phyloP scores from a whole-genome alignment of 2,329 filamentous ascomycete species.

The Colletotrichum sp. region DNA sequence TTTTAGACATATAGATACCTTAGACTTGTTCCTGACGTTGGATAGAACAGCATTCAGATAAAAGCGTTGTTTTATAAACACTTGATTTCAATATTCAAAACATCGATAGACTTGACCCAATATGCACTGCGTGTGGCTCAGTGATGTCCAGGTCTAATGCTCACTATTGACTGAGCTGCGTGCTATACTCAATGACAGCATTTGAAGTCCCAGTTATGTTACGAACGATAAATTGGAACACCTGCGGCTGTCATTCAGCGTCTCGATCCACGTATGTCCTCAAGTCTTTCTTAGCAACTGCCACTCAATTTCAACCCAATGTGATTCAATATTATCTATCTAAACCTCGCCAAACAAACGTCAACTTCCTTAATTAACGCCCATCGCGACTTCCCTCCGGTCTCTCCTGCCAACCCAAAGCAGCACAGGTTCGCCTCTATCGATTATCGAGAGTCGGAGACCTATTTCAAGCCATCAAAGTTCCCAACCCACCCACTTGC shows the following conservation, averaged over 20 bases:
- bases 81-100: background rate
- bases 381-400: background rate
- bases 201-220: background rate
- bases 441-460: background rate
- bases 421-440: background rate
- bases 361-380: background rate
- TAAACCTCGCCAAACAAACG: accelerated
- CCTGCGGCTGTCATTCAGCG: background rate
- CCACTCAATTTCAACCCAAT: accelerated
- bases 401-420: background rate
- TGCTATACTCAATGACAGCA: background rate
- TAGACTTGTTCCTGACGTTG: background rate
- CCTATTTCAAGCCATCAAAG: background rate
- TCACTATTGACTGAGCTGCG: accelerated
- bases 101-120: accelerated
- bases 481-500: background rate
- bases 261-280: background rate
- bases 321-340: background rate
- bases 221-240: background rate
- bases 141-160: background rate
- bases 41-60: background rate
- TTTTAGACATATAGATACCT: background rate
- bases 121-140: background rate
- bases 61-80: background rate
- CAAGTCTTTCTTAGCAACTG: background rate